Evolutionary conservation across 2,329 filamentous ascomycete species (phyloP), one percentile per base, ranked within the genome.

Genomic region (Hymenoscyphus infarciens): DNA sequence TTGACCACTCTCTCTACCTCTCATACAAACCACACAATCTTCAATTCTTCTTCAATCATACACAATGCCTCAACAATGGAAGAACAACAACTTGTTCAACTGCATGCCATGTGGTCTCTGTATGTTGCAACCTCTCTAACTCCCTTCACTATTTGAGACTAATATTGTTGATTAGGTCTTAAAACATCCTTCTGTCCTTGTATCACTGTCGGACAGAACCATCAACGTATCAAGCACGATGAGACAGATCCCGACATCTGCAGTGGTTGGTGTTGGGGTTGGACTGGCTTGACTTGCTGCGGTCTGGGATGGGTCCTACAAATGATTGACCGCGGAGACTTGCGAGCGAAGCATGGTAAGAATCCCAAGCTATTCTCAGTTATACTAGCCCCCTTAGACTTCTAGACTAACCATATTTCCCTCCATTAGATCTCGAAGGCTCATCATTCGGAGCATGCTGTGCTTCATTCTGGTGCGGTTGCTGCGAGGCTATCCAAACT

Each of bases 101-200:
- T 63, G 61, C 54, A 49, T 57, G 42, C 57, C 61, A 15, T 61
- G 45, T 25, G 55, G 42, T 16, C 53, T 57, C 39, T 63, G 61
- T 61, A 55, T 39, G 61, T 58, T 13, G 11, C 25, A 53, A 11
- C 10, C 25, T 59, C 29, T 13, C 19, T 16, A 27, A 2, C 42
- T 35, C 13, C 25, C 15, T n/a, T 10, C 5, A 15, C 45, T n/a
- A 19, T 15, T 8, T 33, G 5, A 10, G 2, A 52, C 31, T 45
- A 29, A 38, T 16, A 25, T 25, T 55, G 2, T 39, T 19, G 5
- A 39, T 11, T 22, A 63, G 62, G 62, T 38, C 33, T 63, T 3
- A 63, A 63, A 56, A 31, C 38, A 31, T 22, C n/a, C 7, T 63
- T 19, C 59, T 63, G 62, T 58, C n/a, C 62, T 29, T 63, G 62